Conservation (phyloP, 352 stramenopile species). For the Phytopythium sindhum region DNA sequence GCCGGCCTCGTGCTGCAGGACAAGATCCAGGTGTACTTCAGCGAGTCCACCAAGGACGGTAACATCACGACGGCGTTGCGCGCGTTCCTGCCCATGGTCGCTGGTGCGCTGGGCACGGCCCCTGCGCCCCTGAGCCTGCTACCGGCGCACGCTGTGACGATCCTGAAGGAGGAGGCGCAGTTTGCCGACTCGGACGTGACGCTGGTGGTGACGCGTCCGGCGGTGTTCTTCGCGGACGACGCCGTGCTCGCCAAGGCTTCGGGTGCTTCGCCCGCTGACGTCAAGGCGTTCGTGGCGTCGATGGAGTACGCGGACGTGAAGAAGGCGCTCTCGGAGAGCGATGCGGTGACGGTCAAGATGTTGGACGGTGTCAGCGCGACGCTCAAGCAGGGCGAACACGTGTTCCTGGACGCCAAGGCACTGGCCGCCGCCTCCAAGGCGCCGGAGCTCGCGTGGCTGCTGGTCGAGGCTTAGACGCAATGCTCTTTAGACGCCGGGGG, state of each 20-base stretch:
- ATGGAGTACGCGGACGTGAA: conserved; percentile 86
- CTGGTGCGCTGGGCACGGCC: conserved; percentile 48
- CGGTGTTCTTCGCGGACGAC: conserved; percentile 64
- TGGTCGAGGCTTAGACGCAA: conserved; percentile 18
- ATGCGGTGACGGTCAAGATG: conserved; percentile 43
- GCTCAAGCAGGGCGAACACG: conserved; percentile 52
- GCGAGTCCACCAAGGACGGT: conserved; percentile 61
- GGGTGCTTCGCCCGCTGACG: conserved; percentile 29
- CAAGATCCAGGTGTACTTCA: conserved; percentile 96
- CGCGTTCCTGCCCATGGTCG: conserved; percentile 54
- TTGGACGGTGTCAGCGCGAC: conserved; percentile 32
- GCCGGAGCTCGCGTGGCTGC: conserved; percentile 47
- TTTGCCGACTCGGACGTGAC: conserved; percentile 67
- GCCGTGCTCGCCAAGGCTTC: conserved; percentile 45
- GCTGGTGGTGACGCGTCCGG: conserved; percentile 63
- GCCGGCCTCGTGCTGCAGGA: conserved; percentile 93
- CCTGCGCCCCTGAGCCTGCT: conserved; percentile 58
- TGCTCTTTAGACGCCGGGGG: background rate
- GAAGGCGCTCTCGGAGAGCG: conserved; percentile 24
- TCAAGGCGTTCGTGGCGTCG: conserved; percentile 63
- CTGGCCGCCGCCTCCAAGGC: conserved; percentile 38
- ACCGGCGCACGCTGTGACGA: conserved; percentile 59
- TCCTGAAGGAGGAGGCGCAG: conserved; percentile 65
- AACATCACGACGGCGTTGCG: conserved; percentile 63
- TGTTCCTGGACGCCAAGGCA: conserved; percentile 77